Evolutionary conservation across 495 filamentous ascomycete genomes (phyloP), one percentile per base, ranked within the genome.

Genomic region (Penicillium canescens): DNA sequence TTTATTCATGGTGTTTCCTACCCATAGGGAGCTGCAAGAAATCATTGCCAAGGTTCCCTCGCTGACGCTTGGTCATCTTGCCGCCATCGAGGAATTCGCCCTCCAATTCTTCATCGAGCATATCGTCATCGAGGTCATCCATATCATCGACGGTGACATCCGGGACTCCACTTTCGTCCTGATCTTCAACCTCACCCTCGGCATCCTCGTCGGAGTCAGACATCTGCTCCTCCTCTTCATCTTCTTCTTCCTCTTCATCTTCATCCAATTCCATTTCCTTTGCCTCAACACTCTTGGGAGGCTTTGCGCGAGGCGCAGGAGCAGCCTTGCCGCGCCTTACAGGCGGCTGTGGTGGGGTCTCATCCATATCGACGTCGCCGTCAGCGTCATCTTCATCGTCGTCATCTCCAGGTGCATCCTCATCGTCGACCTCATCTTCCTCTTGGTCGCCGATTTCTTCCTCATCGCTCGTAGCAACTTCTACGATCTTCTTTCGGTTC

Each of bases 11-110:
- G 4, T 6, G 47, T 42, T 36, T 55, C 73, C 56, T 76, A 85
- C 85, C 85, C 78, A 96, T 94, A 2, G 92, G 92, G 9, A 98
- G 76, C 61, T 95, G 91, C 70, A 98, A 68, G 46, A 92, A 79
- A 56, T 86, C 82, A n/a, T 82, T 81, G 42, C 84, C 84, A 37
- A 87, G 76, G 10, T 77, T 82, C 28, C 91, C 89, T 55, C 85
- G 80, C 69, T 98, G 94, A 42, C 94, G 80, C 62, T 92, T 91
- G 14, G 94, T 98, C 73, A 96, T 82, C 61, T 90, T 90, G 65
- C 85, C 88, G 34, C 90, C 71, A n/a, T 57, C 76, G 4, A 76
- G 72, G 0, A 76, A 86, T 60, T 91, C 89, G 53, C 80, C 84
- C 53, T 86, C 85, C 49, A 81, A 67, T 14, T 89, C 88, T 21